Base-by-base conservation (phyloP, 1,139 yeast species). In the Taphrina communis region DNA sequence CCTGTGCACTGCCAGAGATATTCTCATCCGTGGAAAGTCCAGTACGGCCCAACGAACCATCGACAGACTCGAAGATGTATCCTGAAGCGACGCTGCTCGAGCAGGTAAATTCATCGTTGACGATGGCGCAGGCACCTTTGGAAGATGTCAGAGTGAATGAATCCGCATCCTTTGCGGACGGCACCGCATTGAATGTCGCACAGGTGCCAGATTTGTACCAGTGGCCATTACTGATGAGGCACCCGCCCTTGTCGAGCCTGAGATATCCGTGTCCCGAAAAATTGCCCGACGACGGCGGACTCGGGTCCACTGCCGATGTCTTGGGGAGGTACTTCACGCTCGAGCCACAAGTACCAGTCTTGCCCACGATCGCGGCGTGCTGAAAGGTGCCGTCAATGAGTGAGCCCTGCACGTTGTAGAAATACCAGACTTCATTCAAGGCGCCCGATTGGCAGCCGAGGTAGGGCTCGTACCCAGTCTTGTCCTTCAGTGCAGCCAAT, bases 381-480 rank as follows among this genome's bases (percentile, higher is more conserved):
- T 82, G 76, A 75, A 89, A 93, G 31, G 85, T 78, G 68, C 92
- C 92, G 46, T 81, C 80, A 50, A 85, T 80, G 12, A 93, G 82
- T 0, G 97, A 86, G 0, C 98, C 98, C 73, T 84, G 81, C 69
- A 93, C 80, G 44, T 51, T 52, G 51, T 52, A 94, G 79, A 85
- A 93, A 79, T 93, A 94, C 97, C 97, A 93, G 39, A 94, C 84
- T 78, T 94, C 97, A 74, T 87, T 89, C 58, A 94, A 79, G 0
- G 91, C 93, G 69, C 85, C 81, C 62, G 82, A 79, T 77, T 88
- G 88, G 80, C 97, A 92, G 73, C 86, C 86, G 76, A 93, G 85
- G 75, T 81, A 87, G 5, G 90, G 96, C 1, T 83, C 79, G 48
- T 83, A 82, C 12, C 88, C 90, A 36, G 81, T 81, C 75, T 87